These are phyloP conservation scores for Raffaelea deltoideospora DNA, from an alignment of 2,329 filamentous ascomycete species.

Conservation along the genomic window DNA sequence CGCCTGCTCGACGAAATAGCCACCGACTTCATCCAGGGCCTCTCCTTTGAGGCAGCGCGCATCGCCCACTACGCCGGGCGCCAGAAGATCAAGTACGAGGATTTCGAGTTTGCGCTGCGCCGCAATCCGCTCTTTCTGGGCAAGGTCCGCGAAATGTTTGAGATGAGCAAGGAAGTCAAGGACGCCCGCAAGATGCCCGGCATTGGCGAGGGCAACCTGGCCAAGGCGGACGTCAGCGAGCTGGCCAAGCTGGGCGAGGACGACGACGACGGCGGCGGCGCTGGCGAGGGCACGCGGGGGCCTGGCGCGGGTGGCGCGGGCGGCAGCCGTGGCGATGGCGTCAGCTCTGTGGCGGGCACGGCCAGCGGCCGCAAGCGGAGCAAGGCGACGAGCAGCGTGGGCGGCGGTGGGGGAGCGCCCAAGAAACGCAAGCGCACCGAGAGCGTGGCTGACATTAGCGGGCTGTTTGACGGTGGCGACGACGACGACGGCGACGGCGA, in stretches of 20 bases:
- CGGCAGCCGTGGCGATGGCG: slow-evolving; percentile 1
- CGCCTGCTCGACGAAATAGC: slow-evolving; percentile 86
- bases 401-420: slow-evolving; percentile 2
- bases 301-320: slow-evolving; percentile 1
- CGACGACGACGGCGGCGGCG: slow-evolving; percentile 3
- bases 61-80: slow-evolving; percentile 75
- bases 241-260: slow-evolving; percentile 10
- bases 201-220: slow-evolving; percentile 38
- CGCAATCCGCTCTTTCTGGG: slow-evolving; percentile 76
- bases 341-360: slow-evolving; percentile 3
- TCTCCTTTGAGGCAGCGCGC: slow-evolving; percentile 78
- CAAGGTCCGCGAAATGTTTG: slow-evolving; percentile 75
- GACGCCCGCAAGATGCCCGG: slow-evolving; percentile 63
- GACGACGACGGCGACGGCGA: slow-evolving; percentile 6
- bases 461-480: background rate
- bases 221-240: slow-evolving; percentile 13
- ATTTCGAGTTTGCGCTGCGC: slow-evolving; percentile 88
- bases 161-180: slow-evolving; percentile 78
- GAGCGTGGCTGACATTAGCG: background rate
- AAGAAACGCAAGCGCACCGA: slow-evolving; percentile 3
- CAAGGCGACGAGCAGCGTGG: slow-evolving; percentile 4
- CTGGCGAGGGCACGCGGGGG: slow-evolving; percentile 1
- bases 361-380: background rate
- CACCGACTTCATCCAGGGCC: slow-evolving; percentile 90
- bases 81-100: slow-evolving; percentile 95